Conservation (phyloP, 371 early-diverging fungal genomes). For the Mortierella sp. region DNA sequence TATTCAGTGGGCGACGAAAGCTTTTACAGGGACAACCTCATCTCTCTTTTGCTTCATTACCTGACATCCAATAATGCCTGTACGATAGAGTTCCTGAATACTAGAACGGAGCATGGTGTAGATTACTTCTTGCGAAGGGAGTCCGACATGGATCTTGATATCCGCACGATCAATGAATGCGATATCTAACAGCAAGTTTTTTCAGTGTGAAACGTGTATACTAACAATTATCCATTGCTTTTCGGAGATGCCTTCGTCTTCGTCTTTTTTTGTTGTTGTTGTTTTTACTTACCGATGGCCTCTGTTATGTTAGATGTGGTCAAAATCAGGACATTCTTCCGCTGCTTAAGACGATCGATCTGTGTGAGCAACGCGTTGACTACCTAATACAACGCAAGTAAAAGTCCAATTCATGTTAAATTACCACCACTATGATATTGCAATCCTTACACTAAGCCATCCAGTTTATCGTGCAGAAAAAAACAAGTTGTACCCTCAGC, state of each 20-base stretch:
- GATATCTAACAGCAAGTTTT: constrained; percentile 38
- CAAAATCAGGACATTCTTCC: constrained; percentile 67
- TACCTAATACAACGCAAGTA: constrained; percentile 30
- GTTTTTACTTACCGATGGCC: constrained; percentile 60
- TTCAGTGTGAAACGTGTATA: neutral
- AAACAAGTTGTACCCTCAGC: constrained; percentile 58
- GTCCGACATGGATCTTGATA: constrained; percentile 61
- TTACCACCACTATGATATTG: too few species aligned
- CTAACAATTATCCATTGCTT: too few species aligned
- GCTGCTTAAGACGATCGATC: constrained; percentile 64
- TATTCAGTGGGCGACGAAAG: too few species aligned
- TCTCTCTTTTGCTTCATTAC: too few species aligned
- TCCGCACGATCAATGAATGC: constrained; percentile 69
- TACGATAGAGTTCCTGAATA: constrained; percentile 60
- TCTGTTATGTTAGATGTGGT: constrained; percentile 75
- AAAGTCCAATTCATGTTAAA: neutral
- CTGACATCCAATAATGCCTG: constrained; percentile 69
- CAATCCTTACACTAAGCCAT: neutral
- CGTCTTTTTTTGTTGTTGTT: too few species aligned
- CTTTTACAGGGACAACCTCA: too few species aligned
- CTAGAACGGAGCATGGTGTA: constrained; percentile 63
- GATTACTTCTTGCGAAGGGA: constrained; percentile 63
- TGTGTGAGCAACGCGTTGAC: constrained; percentile 69
- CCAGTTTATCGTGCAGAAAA: neutral
- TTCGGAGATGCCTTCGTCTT: too few species aligned